phyloP scores from a whole-genome alignment of 2,329 filamentous ascomycete species.

The Cercospora sp. region DNA sequence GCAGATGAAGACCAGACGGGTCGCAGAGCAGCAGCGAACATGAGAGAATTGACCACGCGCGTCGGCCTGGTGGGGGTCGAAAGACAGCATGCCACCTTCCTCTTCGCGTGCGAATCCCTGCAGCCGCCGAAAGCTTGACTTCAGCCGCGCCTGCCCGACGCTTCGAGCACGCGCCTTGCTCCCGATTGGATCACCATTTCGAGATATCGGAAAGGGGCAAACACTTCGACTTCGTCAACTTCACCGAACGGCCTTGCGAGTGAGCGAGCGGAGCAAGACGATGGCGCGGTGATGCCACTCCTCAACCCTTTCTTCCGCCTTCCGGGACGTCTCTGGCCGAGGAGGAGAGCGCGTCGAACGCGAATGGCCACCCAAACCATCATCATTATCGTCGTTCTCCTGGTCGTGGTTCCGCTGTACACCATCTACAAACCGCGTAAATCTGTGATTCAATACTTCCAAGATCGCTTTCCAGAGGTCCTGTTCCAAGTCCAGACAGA shows the following conservation, averaged over 20 bases:
- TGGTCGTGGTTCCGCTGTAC: slow-evolving; percentile 56
- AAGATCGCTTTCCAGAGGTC: slow-evolving; percentile 72
- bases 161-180: neutral
- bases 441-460: slow-evolving; percentile 69
- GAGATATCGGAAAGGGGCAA: neutral
- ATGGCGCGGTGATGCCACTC: slow-evolving; percentile 36
- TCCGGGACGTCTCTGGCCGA: slow-evolving; percentile 35
- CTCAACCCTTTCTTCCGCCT: slow-evolving; percentile 37
- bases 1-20: slow-evolving; percentile 4
- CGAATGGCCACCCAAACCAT: slow-evolving; percentile 36
- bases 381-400: slow-evolving; percentile 28
- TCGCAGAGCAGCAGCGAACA: slow-evolving; percentile 18
- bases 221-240: neutral
- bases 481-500: slow-evolving; percentile 67
- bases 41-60: slow-evolving; percentile 6
- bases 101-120: slow-evolving; percentile 8
- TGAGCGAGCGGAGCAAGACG: neutral
- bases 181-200: slow-evolving; percentile 6
- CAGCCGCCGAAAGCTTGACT: slow-evolving; percentile 9
- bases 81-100: slow-evolving; percentile 5
- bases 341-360: slow-evolving; percentile 34
- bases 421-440: slow-evolving; percentile 77
- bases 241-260: neutral
- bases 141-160: neutral
- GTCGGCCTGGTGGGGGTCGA: slow-evolving; percentile 1